Evolutionary conservation across 163 green algal species (phyloP).

Genomic region (Coccomyxa subellipsoidea): DNA sequence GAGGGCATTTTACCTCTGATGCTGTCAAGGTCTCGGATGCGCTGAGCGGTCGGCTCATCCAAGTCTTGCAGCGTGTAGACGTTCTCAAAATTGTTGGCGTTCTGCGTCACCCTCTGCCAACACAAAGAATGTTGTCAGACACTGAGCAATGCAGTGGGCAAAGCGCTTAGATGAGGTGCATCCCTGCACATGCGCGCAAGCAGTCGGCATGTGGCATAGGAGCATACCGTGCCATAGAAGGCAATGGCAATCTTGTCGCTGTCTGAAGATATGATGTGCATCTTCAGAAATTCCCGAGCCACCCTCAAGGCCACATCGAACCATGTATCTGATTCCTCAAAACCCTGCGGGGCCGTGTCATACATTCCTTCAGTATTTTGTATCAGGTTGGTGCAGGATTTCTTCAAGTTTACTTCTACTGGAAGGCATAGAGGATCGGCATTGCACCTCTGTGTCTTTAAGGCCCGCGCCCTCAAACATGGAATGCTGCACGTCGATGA

Average conservation of each 20-base stretch:
- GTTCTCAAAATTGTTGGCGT: conserved; percentile 24
- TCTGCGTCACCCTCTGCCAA: conserved; percentile 31
- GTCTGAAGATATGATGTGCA: conserved; percentile 33
- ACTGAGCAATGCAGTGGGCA: background rate
- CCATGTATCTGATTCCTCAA: conserved; percentile 26
- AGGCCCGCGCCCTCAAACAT: conserved; percentile 23
- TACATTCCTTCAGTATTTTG: background rate
- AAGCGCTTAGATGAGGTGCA: no score
- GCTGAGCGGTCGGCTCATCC: conserved; percentile 21
- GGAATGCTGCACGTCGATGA: conserved; percentile 31
- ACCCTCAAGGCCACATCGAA: conserved; percentile 35
- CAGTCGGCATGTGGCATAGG: no score
- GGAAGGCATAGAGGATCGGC: no score
- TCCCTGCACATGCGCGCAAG: no score
- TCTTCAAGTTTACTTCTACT: no score
- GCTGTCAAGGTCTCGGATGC: conserved; percentile 24
- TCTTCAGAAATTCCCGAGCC: conserved; percentile 27
- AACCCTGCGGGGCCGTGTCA: conserved; percentile 7
- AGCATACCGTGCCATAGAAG: conserved; percentile 40
- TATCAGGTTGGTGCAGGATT: background rate
- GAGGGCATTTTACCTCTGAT: no score
- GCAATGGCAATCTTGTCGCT: conserved; percentile 36
- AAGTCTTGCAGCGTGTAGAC: conserved; percentile 28
- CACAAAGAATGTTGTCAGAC: background rate
- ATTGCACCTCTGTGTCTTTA: background rate